Evolutionary conservation across 331 rosid species (phyloP), one percentile per base, ranked within the genome.

Genomic region (Quercus lobata): DNA sequence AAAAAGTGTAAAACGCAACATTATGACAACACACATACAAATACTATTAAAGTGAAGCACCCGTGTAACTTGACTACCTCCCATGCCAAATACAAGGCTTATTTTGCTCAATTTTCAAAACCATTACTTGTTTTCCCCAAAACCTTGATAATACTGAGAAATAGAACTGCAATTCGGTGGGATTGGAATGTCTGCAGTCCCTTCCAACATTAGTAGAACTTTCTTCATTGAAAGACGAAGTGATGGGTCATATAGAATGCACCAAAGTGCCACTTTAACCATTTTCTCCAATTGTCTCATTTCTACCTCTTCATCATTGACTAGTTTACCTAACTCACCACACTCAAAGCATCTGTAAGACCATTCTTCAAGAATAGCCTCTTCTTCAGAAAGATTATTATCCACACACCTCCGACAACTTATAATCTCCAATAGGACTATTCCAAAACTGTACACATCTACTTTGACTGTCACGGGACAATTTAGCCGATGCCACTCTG

Each of bases 361-460:
- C 82, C 83, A 83, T 5, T 46, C 41, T 6, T 21, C 63, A 7
- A 83, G 76, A 10, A 83, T 2, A 0, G 6, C 57, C 58, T 58
- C 53, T 1, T 68, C 77, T n/a, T 57, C 57, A 0, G 83, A 21
- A 46, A 73, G 57, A 21, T 24, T 73, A 18, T 7, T 3, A 1
- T 78, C 73, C 54, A 78, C 32, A 32, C 73, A 56, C 32, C 71
- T 41, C 19, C 80, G 60, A 7, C 86, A 30, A 25, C 82, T 65
- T 1, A 68, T 41, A 7, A 68, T 24, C 82, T 83, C 86, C 49
- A 83, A 60, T 30, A 83, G 7, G 27, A 83, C 72, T 15, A 78
- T 73, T 5, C 86, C 86, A n/a, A 37, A 83, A n/a, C 83, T 83
- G 73, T 78, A 83, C 1, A 73, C 79, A 30, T 83, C 85, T 15